Base-by-base conservation (phyloP, 148 eudicot genomes). In the Fagopyrum esculentum region DNA sequence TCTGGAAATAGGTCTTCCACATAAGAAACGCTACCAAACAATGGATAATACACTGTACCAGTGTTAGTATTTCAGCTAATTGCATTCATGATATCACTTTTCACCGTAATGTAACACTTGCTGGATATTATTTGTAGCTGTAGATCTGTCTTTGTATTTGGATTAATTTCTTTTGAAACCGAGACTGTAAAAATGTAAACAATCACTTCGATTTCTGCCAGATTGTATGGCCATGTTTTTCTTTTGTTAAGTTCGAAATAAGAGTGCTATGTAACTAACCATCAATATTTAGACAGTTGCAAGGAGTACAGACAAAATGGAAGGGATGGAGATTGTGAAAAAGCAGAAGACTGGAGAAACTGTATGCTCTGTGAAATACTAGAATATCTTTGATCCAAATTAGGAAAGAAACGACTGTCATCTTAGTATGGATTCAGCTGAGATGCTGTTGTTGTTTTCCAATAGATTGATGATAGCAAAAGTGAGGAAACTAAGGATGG, bases 381-480 rank as follows among this genome's bases (percentile, higher is more conserved):
- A 1, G 40, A 63, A 30, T 6, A 63, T 63, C 15, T 63, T 43
- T 26, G 45, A 30, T 11, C 3, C 71, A 6, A 22, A 9, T 0
- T 59, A 7, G 11, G 5, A 59, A 22, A 11, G 30, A 59, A 22
- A 19, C 12, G 12, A 56, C 7, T 19, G 26, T 3, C 13, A 6
- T 15, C 71, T 63, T 66, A 5, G 8, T 66, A 9, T 40, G 47
- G 40, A 66, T 66, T 40, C 47, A 0, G 10, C 71, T 66, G 22
- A 66, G 46, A 13, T 66, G 19, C 6, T 43, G 71, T 66, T 66
- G 17, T 8, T 71, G 9, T 71, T 76, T 80, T 64, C 60, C 71
- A 59, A 73, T 73, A 87, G 93, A 84, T 85, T 84, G 90, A 87
- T 78, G 75, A 85, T 29, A 78, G 75, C 46, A 84, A 79, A 71